Evolutionary conservation across 2,329 filamentous ascomycete genomes (phyloP).

Genomic region (Teratosphaeria epicoccoides): DNA sequence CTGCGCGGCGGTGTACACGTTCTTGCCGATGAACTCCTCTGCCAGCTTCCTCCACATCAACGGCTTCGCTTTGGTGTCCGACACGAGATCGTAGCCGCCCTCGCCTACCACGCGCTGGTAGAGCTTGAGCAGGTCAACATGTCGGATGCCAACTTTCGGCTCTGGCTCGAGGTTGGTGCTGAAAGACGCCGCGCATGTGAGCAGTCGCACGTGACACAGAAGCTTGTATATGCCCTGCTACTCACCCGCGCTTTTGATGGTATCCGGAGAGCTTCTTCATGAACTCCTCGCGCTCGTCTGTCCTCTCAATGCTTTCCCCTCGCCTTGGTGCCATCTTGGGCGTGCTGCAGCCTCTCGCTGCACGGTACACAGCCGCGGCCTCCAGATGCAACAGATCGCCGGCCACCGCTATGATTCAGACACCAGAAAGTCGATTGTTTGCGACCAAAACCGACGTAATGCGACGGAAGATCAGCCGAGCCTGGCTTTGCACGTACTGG

Average conservation of each 20-base stretch:
- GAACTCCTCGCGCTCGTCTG: conserved; percentile 65
- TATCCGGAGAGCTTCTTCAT: conserved; percentile 62
- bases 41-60: conserved; percentile 76
- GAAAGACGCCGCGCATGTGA: conserved; percentile 11
- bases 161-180: conserved; percentile 66
- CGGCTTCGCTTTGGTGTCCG: conserved; percentile 58
- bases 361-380: background rate
- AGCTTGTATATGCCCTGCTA: conserved; percentile 5
- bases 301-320: conserved; percentile 38
- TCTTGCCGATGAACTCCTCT: conserved; percentile 63
- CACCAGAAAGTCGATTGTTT: background rate
- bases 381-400: background rate
- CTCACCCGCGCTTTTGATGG: conserved; percentile 63
- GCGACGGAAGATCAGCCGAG: background rate
- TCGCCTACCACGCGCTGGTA: conserved; percentile 66
- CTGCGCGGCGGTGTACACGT: conserved; percentile 66
- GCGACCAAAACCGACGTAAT: background rate
- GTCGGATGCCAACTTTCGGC: conserved; percentile 67
- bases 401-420: background rate
- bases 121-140: conserved; percentile 66
- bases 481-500: background rate
- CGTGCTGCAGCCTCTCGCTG: background rate
- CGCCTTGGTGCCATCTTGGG: conserved; percentile 36
- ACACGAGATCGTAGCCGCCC: conserved; percentile 76
- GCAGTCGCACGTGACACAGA: conserved; percentile 1